Evolutionary conservation across 1,284 basidiomycete species (phyloP).

Genomic region (Irpex lacteus): DNA sequence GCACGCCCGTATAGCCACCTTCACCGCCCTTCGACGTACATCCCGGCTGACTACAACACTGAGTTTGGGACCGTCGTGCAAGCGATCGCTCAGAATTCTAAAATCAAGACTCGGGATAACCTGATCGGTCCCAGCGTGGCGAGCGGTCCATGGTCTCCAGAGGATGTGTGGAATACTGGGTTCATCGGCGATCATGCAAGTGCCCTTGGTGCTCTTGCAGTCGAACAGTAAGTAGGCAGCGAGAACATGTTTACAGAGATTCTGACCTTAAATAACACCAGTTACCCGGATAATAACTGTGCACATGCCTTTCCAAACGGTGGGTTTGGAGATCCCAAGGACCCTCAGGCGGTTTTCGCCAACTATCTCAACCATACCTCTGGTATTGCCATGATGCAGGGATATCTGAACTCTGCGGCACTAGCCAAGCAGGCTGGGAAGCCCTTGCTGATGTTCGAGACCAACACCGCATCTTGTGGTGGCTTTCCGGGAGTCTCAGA

Average conservation of each 20-base stretch:
- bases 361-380: constrained; percentile 53
- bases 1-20: constrained; percentile 12
- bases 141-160: constrained; percentile 21
- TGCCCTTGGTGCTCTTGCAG: constrained; percentile 37
- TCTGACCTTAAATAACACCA: constrained; percentile 13
- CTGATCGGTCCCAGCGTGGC: constrained; percentile 18
- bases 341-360: constrained; percentile 49
- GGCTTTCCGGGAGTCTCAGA: constrained; percentile 42
- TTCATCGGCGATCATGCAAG: constrained; percentile 35
- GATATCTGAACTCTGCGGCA: constrained; percentile 44
- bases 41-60: constrained; percentile 12
- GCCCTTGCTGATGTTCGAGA: constrained; percentile 54
- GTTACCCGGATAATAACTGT: constrained; percentile 44
- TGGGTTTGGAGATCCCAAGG: constrained; percentile 1
- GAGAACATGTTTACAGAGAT: background rate
- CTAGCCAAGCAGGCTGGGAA: constrained; percentile 44
- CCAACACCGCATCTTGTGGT: constrained; percentile 56
- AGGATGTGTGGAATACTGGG: constrained; percentile 43
- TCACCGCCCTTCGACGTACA: constrained; percentile 15
- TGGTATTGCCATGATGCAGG: constrained; percentile 37
- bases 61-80: constrained; percentile 44
- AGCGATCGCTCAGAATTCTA: constrained; percentile 33
- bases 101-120: constrained; percentile 25
- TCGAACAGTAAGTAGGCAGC: constrained; percentile 41
- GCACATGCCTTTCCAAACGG: constrained; percentile 23